Evolutionary conservation across 208 protist species (phyloP).

Genomic region (Wallacemonas collosoma): DNA sequence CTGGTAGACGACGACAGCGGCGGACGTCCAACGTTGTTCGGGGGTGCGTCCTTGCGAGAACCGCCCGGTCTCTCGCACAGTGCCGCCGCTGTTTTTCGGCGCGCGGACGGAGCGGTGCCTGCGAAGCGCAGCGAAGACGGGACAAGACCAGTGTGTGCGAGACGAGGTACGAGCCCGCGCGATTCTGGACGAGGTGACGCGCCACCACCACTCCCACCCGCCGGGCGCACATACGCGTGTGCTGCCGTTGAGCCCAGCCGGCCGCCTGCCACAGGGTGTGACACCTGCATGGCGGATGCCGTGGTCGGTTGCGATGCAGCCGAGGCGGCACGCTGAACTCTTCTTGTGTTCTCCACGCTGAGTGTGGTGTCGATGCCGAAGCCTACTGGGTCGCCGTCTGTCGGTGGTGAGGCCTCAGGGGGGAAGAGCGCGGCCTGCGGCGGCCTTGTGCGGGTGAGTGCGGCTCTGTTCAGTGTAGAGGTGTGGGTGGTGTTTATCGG

Average conservation of each 20-base stretch:
- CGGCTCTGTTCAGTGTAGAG: background rate
- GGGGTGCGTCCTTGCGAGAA: no score
- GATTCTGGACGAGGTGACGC: background rate
- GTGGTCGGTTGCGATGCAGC: no score
- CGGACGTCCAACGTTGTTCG: no score
- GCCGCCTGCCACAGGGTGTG: no score
- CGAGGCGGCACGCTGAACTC: no score
- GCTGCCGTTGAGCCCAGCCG: no score
- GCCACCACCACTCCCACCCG: background rate
- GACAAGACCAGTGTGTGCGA: constrained; percentile 8
- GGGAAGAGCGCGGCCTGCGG: background rate
- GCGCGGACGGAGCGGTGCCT: background rate
- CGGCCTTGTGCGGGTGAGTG: background rate
- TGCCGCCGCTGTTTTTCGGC: no score
- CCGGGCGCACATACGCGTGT: no score
- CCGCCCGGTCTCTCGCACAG: no score
- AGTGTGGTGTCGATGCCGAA: background rate
- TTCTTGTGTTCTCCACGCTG: no score
- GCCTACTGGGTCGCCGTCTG: background rate
- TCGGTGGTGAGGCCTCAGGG: background rate
- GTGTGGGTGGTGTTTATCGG: background rate
- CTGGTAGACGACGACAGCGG: background rate
- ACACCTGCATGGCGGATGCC: no score
- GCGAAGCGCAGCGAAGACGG: constrained; percentile 2
- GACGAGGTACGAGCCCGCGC: background rate